These are phyloP conservation scores for Cryphonectria naterciae DNA, from an alignment of 2,329 filamentous ascomycete species.

Conservation along the genomic window DNA sequence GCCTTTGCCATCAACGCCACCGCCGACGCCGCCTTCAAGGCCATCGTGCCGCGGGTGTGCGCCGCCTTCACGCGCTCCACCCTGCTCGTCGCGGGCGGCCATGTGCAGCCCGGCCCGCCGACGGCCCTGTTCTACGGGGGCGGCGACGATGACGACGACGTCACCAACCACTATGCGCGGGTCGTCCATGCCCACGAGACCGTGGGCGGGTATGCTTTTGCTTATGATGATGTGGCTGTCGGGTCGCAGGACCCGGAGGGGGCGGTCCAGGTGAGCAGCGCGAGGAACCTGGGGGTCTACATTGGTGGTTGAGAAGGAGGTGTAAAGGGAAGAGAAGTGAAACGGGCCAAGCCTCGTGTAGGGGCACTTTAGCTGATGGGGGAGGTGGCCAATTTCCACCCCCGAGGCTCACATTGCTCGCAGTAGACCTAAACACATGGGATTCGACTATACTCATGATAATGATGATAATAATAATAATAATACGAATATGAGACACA, in stretches of 20 bases:
- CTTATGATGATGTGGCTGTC: constrained; percentile 68
- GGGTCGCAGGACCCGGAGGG: constrained; percentile 57
- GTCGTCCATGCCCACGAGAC: constrained; percentile 64
- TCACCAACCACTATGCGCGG: constrained; percentile 60
- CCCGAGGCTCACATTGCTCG: too few relatives aligned
- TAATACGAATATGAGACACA: too few relatives aligned
- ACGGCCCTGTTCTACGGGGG: constrained; percentile 48
- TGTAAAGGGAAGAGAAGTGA: too few relatives aligned
- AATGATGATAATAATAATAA: too few relatives aligned
- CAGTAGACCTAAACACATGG: too few relatives aligned
- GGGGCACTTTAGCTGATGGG: too few relatives aligned
- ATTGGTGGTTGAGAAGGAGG: constrained; percentile 5
- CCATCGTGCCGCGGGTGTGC: constrained; percentile 53
- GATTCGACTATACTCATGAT: too few relatives aligned
- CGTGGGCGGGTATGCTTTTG: constrained; percentile 68
- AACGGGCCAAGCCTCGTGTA: too few relatives aligned
- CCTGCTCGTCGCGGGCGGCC: constrained; percentile 50
- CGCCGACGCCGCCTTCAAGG: constrained; percentile 47
- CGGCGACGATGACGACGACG: constrained; percentile 30
- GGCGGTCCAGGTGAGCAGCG: constrained; percentile 15
- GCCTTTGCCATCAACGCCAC: constrained; percentile 43
- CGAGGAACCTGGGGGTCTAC: constrained; percentile 12
- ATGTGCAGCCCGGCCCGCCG: constrained; percentile 48
- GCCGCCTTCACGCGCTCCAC: constrained; percentile 55
- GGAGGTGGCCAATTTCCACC: too few relatives aligned